These are phyloP conservation scores for Teunomyces atbi DNA, from an alignment of 805 yeast species.

Conservation along the genomic window DNA sequence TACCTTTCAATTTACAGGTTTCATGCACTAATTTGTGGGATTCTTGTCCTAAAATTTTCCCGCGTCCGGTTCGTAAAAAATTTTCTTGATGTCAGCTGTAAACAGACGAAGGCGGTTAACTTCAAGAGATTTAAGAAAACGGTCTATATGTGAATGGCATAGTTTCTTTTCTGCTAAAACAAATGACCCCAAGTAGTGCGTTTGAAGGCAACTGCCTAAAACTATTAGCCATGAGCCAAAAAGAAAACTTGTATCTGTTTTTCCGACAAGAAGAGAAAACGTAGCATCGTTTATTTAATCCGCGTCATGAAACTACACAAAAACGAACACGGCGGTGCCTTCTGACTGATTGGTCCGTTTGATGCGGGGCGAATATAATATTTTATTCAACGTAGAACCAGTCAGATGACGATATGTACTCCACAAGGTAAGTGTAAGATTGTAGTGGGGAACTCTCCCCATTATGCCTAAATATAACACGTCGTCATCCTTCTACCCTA, in stretches of 20 bases:
- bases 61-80: neutral
- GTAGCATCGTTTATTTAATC: neutral
- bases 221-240: neutral
- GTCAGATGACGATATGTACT: neutral
- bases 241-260: neutral
- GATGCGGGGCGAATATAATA: neutral
- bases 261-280: neutral
- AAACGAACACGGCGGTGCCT: neutral
- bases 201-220: no score
- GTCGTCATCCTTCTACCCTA: neutral
- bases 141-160: no score
- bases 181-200: no score
- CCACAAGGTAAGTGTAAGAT: neutral
- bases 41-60: neutral
- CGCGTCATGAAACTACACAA: slow-evolving; percentile 1
- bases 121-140: no score
- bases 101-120: no score
- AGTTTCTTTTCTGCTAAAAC: no score
- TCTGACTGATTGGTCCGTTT: neutral
- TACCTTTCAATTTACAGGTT: neutral
- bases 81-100: no score
- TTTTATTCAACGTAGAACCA: neutral
- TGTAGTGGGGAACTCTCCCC: neutral
- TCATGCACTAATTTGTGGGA: slow-evolving; percentile 3
- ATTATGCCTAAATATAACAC: neutral